Evolutionary conservation across 83 land plant species (phyloP).

Genomic region (Picea abies): DNA sequence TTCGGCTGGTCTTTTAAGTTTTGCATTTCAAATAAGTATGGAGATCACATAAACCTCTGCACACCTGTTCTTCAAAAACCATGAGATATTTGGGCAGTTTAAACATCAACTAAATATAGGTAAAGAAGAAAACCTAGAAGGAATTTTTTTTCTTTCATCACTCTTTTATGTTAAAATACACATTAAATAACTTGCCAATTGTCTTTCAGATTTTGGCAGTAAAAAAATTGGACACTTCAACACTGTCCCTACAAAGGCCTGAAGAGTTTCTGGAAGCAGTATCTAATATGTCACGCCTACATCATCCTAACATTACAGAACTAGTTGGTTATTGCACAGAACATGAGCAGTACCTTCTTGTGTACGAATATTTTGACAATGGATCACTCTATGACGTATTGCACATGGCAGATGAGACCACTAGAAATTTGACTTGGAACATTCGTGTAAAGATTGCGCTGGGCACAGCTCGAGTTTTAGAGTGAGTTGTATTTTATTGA

Average conservation of each 20-base stretch:
- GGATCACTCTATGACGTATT: constrained; percentile 63
- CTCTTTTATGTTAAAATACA: not conserved
- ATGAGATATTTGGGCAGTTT: not conserved
- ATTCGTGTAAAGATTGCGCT: constrained; percentile 71
- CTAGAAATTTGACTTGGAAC: constrained; percentile 65
- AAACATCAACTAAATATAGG: not conserved
- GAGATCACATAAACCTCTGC: not conserved
- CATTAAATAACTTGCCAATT: not conserved
- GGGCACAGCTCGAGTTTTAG: constrained; percentile 67
- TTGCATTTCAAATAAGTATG: not conserved
- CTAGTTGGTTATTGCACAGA: constrained; percentile 67
- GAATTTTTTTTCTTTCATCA: not conserved
- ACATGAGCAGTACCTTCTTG: constrained; percentile 47
- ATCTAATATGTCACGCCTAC: constrained; percentile 47
- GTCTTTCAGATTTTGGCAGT: constrained; percentile 70
- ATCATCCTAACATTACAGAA: constrained; percentile 53
- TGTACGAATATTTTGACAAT: constrained; percentile 49
- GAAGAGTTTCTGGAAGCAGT: constrained; percentile 48
- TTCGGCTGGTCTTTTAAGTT: not conserved
- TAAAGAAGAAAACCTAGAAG: not conserved
- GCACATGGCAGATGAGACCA: constrained; percentile 56
- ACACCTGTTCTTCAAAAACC: not conserved
- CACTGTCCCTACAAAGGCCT: constrained; percentile 32
- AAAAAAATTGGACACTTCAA: constrained; percentile 71
- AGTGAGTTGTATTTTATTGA: constrained; percentile 31